These are phyloP conservation scores for Helotiales sp. DNA, from an alignment of 2,329 filamentous ascomycete genomes.

Conservation along the genomic window DNA sequence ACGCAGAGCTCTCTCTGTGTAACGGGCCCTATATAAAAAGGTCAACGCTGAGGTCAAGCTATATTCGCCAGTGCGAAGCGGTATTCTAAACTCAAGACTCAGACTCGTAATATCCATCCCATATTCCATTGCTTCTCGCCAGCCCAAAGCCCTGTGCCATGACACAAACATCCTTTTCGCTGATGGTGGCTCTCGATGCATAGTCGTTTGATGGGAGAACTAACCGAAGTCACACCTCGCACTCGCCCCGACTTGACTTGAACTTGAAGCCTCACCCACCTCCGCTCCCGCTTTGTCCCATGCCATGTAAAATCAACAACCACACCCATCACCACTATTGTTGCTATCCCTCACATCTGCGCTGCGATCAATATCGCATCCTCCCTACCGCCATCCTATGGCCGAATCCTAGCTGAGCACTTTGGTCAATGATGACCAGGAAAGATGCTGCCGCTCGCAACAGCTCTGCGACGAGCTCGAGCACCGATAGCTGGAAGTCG, in stretches of 20 bases:
- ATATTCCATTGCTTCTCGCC: background rate
- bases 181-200: slow-evolving; percentile 10
- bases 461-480: slow-evolving; percentile 65
- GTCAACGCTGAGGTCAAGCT: too few species aligned
- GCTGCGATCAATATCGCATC: background rate
- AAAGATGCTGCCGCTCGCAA: slow-evolving; percentile 61
- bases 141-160: background rate
- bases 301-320: background rate
- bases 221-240: background rate
- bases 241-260: background rate
- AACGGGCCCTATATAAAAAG: too few species aligned
- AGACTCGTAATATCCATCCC: background rate
- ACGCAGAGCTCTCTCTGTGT: too few species aligned
- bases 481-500: slow-evolving; percentile 66
- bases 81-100: too few species aligned
- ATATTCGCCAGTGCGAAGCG: too few species aligned
- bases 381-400: slow-evolving; percentile 21
- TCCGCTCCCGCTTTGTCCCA: background rate
- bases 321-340: background rate
- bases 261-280: slow-evolving; percentile 1
- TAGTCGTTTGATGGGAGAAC: slow-evolving; percentile 14
- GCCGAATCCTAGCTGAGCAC: slow-evolving; percentile 27
- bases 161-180: slow-evolving; percentile 11
- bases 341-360: background rate
- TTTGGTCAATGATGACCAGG: slow-evolving; percentile 58